Evolutionary conservation across 1,284 basidiomycete species (phyloP), one percentile per base, ranked within the genome.

Genomic region (Sporisorium scitamineum): DNA sequence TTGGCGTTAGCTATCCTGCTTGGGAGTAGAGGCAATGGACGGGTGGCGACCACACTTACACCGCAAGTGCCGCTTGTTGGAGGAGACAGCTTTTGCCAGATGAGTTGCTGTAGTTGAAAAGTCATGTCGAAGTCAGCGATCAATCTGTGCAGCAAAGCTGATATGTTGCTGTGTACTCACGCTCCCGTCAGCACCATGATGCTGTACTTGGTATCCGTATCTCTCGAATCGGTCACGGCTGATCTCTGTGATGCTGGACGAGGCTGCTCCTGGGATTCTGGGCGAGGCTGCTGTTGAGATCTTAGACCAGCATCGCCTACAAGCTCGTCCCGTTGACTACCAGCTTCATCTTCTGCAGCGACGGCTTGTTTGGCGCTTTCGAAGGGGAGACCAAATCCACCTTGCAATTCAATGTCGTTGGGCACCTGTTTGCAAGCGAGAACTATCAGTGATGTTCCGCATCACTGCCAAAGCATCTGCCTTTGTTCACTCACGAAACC

Each of bases 61-160:
- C 63, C 3, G 60, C 58, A 3, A 77, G 66, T 8, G 64, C 74
- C 3, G 63, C 70, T 50, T 77, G 74, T 32, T 77, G 74, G 9
- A 77, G 66, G 4, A 77, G 65, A 34, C 66, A 69, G 63, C 74
- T 77, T 50, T 77, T 77, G 24, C 74, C 74, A 3, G 74, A 77
- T 3, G 74, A 77, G 48, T 77, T 77, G 20, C 74, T 76, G 55
- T 32, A 18, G 24, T 24, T 18, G 0, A 0, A 1, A 10, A 42
- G 2, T 34, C 34, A 7, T 26, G 18, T 47, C 16, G 14, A 27
- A 26, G 24, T 39, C 14, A 26, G 32, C 24, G 6, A 8, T 10
- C 37, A 37, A 24, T 5, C 10, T 45, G 34, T 13, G 24, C 8
- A 27, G 18, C 31, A 10, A 47, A 20, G 26, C 16, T 18, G 5